Base-by-base conservation (phyloP, 768 basidiomycete genomes). In the Trametes coccinea region DNA sequence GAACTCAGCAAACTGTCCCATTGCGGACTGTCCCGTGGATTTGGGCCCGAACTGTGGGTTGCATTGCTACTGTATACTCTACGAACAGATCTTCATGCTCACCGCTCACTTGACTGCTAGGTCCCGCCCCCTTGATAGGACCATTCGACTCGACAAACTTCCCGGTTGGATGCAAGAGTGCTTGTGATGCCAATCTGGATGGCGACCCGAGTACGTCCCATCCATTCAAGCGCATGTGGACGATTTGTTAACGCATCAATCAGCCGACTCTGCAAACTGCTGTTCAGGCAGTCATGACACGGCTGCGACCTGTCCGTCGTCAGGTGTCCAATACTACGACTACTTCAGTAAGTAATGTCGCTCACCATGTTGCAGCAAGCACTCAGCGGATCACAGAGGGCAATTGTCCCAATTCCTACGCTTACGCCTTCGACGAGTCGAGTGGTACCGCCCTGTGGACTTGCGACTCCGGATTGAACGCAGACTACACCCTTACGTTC, bases 361-460 rank as follows among this genome's bases (percentile, higher is more conserved):
- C 9, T n/a, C 10, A 5, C n/a, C 8, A 3, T 27, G 11, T n/a
- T 3, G 2, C 6, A 8, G 14, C 8, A 2, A 34, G n/a, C 2
- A 29, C 52, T 52, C 7, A 53, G n/a, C 8, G 13, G 4, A 14
- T 5, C 27, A n/a, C 59, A 70, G 69, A 71, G 63, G 50, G 57
- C 34, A 64, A 58, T 43, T 71, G 70, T 37, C 68, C 68, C 2
- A 67, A 67, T 17, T 61, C 67, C 44, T 68, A 67, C 33, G 70
- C 68, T 0, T 70, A 67, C 44, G 66, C 67, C 6, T 70, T 59
- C 46, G 69, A 66, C 60, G 65, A 66, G 55, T 60, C 55, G 5
- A 67, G 66, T 62, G 78, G 82, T 65, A 75, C 82, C 0, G 84
- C 86, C 0, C 73, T 86, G 43, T 85, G 78, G 76, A 82, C 76